Evolutionary conservation across 805 yeast species (phyloP), one percentile per base, ranked within the genome.

Genomic region (Ogataea trehaloabstinens): DNA sequence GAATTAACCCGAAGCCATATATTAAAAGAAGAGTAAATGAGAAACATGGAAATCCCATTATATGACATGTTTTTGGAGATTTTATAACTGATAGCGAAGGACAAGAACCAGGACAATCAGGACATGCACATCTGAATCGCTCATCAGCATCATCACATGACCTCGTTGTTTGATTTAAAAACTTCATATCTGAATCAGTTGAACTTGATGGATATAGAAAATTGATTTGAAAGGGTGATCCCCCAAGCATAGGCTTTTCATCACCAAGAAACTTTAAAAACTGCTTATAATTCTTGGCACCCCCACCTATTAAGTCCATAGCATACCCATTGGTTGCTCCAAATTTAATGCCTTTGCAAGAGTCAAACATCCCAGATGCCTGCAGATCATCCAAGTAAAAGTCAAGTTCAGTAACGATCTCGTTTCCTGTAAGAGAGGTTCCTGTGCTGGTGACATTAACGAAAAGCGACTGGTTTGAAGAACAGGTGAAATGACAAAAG

Each of bases 241-340:
- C 99, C 1, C 98, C 97, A 4, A 91, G 68, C 52, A 87, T 49
- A 0, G 98, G 98, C 60, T 91, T 90, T 51, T 88, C 95, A 58
- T 91, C 98, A 10, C 98, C 98, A 36, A 93, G 63, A 55, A 91
- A 93, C 63, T 89, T 85, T 49, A 91, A 66, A 56, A 91, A 91
- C 38, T 78, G 78, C 22, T 68, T 51, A 59, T 78, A 85, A 51
- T 80, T 76, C 38, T 70, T 73, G 2, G 98, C 97, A 2, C 98
- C 98, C n/a, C 99, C 99, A 6, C 99, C 99, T 29, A 91, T 82
- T 28, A 91, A 70, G 57, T 91, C 98, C 97, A 91, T 89, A 7
- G 96, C 98, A 53, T 75, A 86, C 2, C 97, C 96, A 61, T 90
- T 91, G 2, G 97, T 89, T 6, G 96, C 96, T 3, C 91, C 80